These are phyloP conservation scores for Kodamaea nitidulidarum DNA, from an alignment of 805 yeast genomes.

Conservation along the genomic window DNA sequence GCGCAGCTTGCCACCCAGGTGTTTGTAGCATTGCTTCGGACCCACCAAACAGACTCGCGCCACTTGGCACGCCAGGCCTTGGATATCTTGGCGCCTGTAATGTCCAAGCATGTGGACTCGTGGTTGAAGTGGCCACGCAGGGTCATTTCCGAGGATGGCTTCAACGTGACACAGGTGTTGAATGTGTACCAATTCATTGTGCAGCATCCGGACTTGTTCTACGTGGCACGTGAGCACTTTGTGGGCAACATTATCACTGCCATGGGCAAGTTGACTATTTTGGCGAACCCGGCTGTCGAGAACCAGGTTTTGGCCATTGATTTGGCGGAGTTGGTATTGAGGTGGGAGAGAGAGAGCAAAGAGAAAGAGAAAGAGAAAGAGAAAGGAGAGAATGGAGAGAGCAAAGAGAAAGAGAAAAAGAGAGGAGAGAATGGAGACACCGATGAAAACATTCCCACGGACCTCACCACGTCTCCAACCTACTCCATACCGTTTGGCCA, in stretches of 20 bases:
- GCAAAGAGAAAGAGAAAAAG: slow-evolving; percentile 6
- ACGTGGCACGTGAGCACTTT: slow-evolving; percentile 81
- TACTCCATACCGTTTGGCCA: slow-evolving; percentile 71
- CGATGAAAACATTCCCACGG: slow-evolving; percentile 16
- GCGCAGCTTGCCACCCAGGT: slow-evolving; percentile 85
- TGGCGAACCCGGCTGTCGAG: slow-evolving; percentile 73
- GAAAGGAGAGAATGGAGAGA: slow-evolving; percentile 15
- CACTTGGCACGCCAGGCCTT: slow-evolving; percentile 81
- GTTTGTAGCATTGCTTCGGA: slow-evolving; percentile 81
- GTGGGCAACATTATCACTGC: slow-evolving; percentile 85
- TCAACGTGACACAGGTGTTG: slow-evolving; percentile 78
- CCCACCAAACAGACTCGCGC: slow-evolving; percentile 82
- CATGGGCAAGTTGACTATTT: slow-evolving; percentile 82
- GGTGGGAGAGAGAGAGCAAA: slow-evolving; percentile 65
- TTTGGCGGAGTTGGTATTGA: slow-evolving; percentile 75
- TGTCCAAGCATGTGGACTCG: slow-evolving; percentile 61
- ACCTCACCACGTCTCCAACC: slow-evolving; percentile 44
- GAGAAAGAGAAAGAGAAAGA: slow-evolving; percentile 6
- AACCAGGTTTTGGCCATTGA: slow-evolving; percentile 86
- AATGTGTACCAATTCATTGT: slow-evolving; percentile 87
- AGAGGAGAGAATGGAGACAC: slow-evolving; percentile 1
- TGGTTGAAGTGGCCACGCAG: slow-evolving; percentile 97
- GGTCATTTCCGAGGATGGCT: slow-evolving; percentile 85
- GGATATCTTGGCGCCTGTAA: slow-evolving; percentile 82
- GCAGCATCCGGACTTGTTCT: slow-evolving; percentile 80